Percentiles rank a stretch among this genome's conserved stretches.
phyloP scores from a whole-genome alignment of 129 eudicot genomes.

The Gnaphalium uliginosum region DNA sequence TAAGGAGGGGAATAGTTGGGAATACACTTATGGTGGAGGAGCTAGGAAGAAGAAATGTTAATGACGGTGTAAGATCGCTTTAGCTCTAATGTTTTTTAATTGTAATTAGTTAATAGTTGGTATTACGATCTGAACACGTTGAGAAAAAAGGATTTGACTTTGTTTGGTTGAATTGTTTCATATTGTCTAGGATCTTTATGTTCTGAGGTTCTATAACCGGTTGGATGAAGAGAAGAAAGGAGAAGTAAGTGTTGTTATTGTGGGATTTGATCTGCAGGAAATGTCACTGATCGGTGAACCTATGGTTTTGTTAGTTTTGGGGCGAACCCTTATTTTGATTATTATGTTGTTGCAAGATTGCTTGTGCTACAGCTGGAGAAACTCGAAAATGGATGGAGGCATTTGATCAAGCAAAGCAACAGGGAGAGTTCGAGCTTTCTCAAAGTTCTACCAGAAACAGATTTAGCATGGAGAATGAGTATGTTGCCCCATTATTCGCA shows the following conservation, averaged over 20 bases:
- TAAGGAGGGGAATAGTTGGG: slow-evolving; percentile 80
- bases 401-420: slow-evolving; percentile 89
- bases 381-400: slow-evolving; percentile 94
- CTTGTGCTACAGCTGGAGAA: slow-evolving; percentile 92
- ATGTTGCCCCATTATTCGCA: slow-evolving; percentile 28
- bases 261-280: background rate
- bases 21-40: slow-evolving; percentile 89
- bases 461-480: slow-evolving; percentile 80
- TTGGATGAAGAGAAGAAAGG: slow-evolving; percentile 90
- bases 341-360: slow-evolving; percentile 69
- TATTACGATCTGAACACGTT: background rate
- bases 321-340: slow-evolving; percentile 18
- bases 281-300: background rate
- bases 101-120: slow-evolving; percentile 4
- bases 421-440: slow-evolving; percentile 83
- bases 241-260: slow-evolving; percentile 65
- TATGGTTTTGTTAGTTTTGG: background rate
- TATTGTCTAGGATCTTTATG: slow-evolving; percentile 71
- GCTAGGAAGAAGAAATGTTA: slow-evolving; percentile 65
- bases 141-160: slow-evolving; percentile 3
- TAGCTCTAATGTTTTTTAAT: background rate
- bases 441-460: slow-evolving; percentile 67
- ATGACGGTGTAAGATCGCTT: slow-evolving; percentile 61
- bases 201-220: slow-evolving; percentile 82
- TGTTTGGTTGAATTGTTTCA: slow-evolving; percentile 10